phyloP scores from a whole-genome alignment of 805 yeast species.

The Saccharomycopsis guyanensis region DNA sequence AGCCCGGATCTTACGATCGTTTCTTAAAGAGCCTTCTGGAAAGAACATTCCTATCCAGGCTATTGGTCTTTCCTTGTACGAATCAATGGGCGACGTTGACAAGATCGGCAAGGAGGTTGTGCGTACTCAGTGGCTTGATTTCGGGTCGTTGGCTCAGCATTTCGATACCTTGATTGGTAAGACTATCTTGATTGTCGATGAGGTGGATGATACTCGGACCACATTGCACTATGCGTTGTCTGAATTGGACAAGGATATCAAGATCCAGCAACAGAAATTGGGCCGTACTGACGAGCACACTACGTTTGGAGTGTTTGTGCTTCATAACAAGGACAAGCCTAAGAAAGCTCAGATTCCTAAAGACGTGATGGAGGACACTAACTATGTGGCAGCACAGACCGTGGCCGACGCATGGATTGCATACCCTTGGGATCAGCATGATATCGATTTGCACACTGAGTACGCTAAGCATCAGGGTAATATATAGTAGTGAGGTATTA shows the following conservation, averaged over 20 bases:
- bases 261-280: conserved; percentile 42
- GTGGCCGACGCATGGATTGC: conserved; percentile 80
- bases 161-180: conserved; percentile 75
- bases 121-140: conserved; percentile 87
- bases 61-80: conserved; percentile 58
- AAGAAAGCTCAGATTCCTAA: conserved; percentile 69
- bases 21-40: conserved; percentile 42
- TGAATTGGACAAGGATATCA: conserved; percentile 55
- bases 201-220: conserved; percentile 89
- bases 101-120: conserved; percentile 72
- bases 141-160: conserved; percentile 60
- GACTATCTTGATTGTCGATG: conserved; percentile 76
- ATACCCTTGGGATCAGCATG: conserved; percentile 84
- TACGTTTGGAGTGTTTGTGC: conserved; percentile 66
- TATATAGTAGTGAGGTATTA: neutral
- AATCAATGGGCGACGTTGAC: conserved; percentile 41
- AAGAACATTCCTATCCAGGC: conserved; percentile 67
- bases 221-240: conserved; percentile 77
- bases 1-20: conserved; percentile 58
- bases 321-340: conserved; percentile 77
- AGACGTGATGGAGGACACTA: conserved; percentile 52
- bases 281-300: conserved; percentile 57
- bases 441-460: conserved; percentile 70
- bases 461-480: conserved; percentile 58
- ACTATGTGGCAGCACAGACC: conserved; percentile 66